A percentile compares a stretch with the other conserved stretches of the same genome.
These are phyloP conservation scores for Cetradonia linearis DNA, from an alignment of 495 filamentous ascomycete species.

Conservation along the genomic window DNA sequence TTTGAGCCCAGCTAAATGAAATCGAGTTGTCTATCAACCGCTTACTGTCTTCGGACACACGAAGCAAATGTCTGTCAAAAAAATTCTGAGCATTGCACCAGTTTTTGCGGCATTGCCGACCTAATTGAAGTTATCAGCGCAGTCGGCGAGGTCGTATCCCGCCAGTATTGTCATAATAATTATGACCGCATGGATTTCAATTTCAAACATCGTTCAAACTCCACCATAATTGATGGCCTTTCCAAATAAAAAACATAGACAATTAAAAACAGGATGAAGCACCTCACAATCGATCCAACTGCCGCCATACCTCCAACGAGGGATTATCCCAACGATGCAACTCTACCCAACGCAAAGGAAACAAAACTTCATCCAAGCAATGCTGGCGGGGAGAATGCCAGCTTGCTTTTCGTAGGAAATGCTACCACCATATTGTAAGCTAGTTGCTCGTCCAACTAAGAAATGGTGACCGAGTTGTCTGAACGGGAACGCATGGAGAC, in stretches of 20 bases:
- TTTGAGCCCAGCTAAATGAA: neutral
- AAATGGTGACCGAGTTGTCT: neutral
- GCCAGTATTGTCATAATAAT: conserved; percentile 10
- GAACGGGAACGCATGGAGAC: conserved; percentile 30
- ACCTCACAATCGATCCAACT: conserved; percentile 24
- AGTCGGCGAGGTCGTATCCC: neutral
- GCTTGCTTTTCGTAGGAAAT: conserved; percentile 51
- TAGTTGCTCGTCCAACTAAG: neutral
- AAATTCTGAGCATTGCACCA: neutral
- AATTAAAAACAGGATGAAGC: conserved; percentile 18
- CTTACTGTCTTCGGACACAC: neutral
- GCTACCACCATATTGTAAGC: conserved; percentile 53
- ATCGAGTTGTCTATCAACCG: neutral
- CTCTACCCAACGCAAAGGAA: conserved; percentile 33
- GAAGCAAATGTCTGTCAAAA: neutral
- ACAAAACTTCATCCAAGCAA: conserved; percentile 36
- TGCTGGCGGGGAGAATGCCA: conserved; percentile 35
- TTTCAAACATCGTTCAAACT: neutral
- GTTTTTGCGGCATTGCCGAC: too few species aligned
- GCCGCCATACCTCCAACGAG: conserved; percentile 22
- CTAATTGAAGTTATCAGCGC: neutral
- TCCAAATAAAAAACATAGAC: neutral
- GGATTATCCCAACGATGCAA: conserved; percentile 18
- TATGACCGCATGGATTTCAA: conserved; percentile 7
- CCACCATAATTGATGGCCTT: neutral